These are phyloP conservation scores for Rhododendron molle DNA, from an alignment of 148 eudicot species.

Conservation along the genomic window DNA sequence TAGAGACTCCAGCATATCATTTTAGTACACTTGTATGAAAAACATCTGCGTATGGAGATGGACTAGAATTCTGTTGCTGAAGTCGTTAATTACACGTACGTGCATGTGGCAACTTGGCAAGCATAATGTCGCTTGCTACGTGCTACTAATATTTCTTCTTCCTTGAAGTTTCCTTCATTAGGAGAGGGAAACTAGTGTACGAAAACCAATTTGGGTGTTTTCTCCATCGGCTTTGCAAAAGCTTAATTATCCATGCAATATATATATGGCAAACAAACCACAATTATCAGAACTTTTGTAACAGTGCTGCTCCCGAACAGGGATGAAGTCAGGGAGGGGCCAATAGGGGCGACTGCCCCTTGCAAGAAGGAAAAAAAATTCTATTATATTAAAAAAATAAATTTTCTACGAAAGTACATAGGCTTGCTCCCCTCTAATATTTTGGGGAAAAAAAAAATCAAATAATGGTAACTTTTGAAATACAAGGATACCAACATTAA, in stretches of 20 bases:
- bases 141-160: not conserved
- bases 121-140: not conserved
- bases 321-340: too few species aligned
- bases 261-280: not conserved
- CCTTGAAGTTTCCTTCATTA: not conserved
- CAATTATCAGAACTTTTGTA: slow-evolving; percentile 11
- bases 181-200: too few species aligned
- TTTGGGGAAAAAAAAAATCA: too few species aligned
- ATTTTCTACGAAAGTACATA: too few species aligned
- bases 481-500: too few species aligned
- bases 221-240: not conserved
- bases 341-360: too few species aligned
- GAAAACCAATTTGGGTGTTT: not conserved
- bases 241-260: not conserved
- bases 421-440: too few species aligned
- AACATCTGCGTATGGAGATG: not conserved
- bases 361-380: too few species aligned
- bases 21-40: not conserved
- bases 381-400: too few species aligned
- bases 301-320: slow-evolving; percentile 32
- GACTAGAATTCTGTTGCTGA: not conserved
- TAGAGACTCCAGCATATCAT: not conserved
- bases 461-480: too few species aligned
- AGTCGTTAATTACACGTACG: not conserved
- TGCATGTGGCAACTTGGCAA: too few species aligned